phyloP scores from a whole-genome alignment of 805 yeast species.

The Maudiozyma pseudohumilis region DNA sequence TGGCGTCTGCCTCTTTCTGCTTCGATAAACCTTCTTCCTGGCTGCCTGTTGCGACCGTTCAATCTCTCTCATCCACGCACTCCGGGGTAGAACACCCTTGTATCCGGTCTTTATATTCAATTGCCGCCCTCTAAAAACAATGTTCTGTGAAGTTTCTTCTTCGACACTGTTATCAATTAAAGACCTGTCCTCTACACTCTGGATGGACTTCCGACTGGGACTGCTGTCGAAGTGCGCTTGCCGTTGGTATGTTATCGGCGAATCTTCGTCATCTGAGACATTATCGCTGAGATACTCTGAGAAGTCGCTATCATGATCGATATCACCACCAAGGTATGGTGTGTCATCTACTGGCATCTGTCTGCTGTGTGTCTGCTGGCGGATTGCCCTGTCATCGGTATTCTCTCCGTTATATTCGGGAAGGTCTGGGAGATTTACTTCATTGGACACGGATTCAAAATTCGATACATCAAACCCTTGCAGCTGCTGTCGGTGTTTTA shows the following conservation, averaged over 20 bases:
- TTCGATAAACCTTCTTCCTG: no score
- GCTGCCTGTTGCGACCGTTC: no score
- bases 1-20: background rate
- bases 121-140: slow-evolving; percentile 22
- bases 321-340: background rate
- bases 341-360: background rate
- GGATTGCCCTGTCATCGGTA: background rate
- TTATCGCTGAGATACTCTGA: slow-evolving; percentile 1
- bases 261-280: no score
- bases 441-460: slow-evolving; percentile 19
- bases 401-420: background rate
- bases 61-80: slow-evolving; percentile 24
- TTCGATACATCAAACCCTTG: slow-evolving; percentile 23
- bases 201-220: no score
- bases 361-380: background rate
- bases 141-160: slow-evolving; percentile 8
- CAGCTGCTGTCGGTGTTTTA: slow-evolving; percentile 23
- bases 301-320: slow-evolving; percentile 1
- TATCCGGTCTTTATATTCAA: slow-evolving; percentile 23
- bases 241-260: no score
- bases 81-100: slow-evolving; percentile 25
- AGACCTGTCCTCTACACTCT: no score
- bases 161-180: slow-evolving; percentile 1
- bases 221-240: no score
- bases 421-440: slow-evolving; percentile 11